These are phyloP conservation scores for Porogramme epimiltina DNA, from an alignment of 1,284 basidiomycete species.

Conservation along the genomic window DNA sequence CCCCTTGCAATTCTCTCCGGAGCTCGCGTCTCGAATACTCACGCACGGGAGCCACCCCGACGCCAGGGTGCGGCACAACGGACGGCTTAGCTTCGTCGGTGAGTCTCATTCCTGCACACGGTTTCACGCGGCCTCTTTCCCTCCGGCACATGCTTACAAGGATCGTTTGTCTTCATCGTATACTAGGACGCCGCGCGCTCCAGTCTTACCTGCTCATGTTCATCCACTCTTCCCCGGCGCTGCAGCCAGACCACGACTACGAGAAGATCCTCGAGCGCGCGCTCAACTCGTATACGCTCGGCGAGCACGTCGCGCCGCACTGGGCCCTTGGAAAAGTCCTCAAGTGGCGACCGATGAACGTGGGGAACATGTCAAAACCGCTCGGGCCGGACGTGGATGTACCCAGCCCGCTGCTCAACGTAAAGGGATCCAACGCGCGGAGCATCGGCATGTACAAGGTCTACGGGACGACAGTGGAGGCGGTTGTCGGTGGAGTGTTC, in stretches of 20 bases:
- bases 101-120: conserved; percentile 15
- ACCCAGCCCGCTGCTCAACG: conserved; percentile 21
- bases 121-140: conserved; percentile 1
- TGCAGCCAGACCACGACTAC: conserved; percentile 48
- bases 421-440: conserved; percentile 37
- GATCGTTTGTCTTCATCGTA: background rate
- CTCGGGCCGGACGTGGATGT: conserved; percentile 22
- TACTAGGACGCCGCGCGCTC: conserved; percentile 69
- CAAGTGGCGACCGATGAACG: conserved; percentile 61
- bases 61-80: conserved; percentile 69
- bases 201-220: conserved; percentile 73
- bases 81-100: conserved; percentile 72
- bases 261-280: conserved; percentile 54
- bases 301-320: conserved; percentile 67
- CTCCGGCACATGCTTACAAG: background rate
- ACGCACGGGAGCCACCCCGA: conserved; percentile 75
- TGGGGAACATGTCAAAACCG: conserved; percentile 18
- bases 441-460: conserved; percentile 75
- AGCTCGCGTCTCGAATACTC: conserved; percentile 69
- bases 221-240: conserved; percentile 58
- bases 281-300: conserved; percentile 68
- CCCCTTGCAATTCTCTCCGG: conserved; percentile 66
- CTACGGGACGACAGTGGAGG: conserved; percentile 73
- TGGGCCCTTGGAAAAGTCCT: conserved; percentile 72
- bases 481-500: conserved; percentile 75